Percentiles rank a stretch among this genome's conserved stretches.
Evolutionary conservation across 202 grass and related monocot species (phyloP).

Genomic region (Carex arenaria): DNA sequence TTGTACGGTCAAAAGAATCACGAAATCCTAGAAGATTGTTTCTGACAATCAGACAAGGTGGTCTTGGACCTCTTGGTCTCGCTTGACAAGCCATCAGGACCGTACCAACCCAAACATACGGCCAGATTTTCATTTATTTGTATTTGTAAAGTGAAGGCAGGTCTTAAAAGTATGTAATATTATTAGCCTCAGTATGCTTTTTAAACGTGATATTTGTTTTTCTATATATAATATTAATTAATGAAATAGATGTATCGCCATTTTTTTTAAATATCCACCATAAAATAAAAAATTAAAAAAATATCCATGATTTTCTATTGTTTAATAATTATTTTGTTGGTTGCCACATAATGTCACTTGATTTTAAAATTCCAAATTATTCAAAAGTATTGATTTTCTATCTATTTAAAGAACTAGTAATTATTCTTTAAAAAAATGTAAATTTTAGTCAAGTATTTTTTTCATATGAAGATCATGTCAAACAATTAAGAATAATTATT

Average conservation of each 20-base stretch:
- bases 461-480: no score
- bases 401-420: no score
- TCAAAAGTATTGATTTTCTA: no score
- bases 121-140: background rate
- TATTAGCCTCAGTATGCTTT: no score
- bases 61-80: background rate
- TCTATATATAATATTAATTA: background rate
- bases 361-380: no score
- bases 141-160: background rate
- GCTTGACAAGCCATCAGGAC: background rate
- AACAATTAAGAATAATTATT: no score
- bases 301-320: background rate
- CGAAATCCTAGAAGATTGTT: background rate
- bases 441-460: no score
- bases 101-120: slow-evolving; percentile 4
- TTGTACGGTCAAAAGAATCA: background rate
- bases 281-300: background rate
- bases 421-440: no score
- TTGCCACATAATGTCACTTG: no score
- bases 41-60: background rate
- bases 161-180: background rate
- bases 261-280: no score
- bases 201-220: background rate
- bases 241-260: background rate
- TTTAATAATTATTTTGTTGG: no score